A percentile compares a stretch with the other conserved stretches of the same genome.
phyloP scores from a whole-genome alignment of 352 stramenopile genomes.

The Aphanomyces cochlioides region DNA sequence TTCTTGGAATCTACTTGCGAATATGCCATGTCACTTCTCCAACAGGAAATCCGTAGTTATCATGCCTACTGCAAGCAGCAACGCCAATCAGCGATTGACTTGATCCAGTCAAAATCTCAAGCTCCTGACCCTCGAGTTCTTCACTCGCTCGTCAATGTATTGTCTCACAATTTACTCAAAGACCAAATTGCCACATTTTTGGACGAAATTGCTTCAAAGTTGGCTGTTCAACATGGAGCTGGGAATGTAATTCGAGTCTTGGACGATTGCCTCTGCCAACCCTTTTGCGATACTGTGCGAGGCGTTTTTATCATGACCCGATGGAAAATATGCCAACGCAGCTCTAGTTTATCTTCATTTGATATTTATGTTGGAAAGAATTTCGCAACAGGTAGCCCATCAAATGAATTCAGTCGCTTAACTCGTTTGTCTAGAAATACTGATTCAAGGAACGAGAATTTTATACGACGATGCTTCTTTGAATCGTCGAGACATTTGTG shows the following conservation, averaged over 20 bases:
- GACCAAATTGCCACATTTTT: conserved; percentile 67
- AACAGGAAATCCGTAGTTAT: conserved; percentile 75
- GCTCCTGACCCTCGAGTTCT: conserved; percentile 45
- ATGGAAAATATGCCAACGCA: conserved; percentile 77
- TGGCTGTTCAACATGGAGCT: conserved; percentile 56
- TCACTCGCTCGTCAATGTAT: conserved; percentile 40
- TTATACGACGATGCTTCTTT: conserved; percentile 59
- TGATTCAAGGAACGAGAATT: conserved; percentile 74
- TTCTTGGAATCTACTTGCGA: conserved; percentile 66
- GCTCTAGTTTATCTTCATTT: conserved; percentile 74
- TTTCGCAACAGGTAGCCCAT: conserved; percentile 54
- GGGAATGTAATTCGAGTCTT: conserved; percentile 58
- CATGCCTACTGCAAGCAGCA: conserved; percentile 44
- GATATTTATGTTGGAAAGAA: conserved; percentile 82
- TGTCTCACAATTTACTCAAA: conserved; percentile 78
- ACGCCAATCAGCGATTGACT: conserved; percentile 1
- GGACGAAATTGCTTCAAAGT: conserved; percentile 57
- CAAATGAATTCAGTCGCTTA: neutral
- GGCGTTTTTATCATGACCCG: conserved; percentile 69
- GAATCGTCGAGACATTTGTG: conserved; percentile 58
- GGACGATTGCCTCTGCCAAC: conserved; percentile 71
- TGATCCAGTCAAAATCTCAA: neutral
- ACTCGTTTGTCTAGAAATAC: conserved; percentile 45
- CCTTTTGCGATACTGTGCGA: conserved; percentile 77
- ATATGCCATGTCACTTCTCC: conserved; percentile 63